Percentiles rank a stretch among this genome's conserved stretches.
These are phyloP conservation scores for Chrysoporthe deuterocubensis DNA, from an alignment of 2,329 filamentous ascomycete genomes.

Conservation along the genomic window DNA sequence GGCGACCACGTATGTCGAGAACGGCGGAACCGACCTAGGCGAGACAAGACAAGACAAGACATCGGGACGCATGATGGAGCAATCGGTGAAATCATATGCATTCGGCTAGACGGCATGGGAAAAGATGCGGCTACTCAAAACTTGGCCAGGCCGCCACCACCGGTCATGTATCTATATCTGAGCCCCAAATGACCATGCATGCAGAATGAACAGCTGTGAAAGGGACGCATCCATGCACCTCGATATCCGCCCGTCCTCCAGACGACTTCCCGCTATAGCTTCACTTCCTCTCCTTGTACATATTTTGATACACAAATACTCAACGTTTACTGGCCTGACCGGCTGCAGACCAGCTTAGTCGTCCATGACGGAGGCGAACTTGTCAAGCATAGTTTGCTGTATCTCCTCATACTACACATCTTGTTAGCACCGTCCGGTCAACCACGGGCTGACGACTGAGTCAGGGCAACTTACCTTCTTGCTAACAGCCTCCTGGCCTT, in stretches of 20 bases:
- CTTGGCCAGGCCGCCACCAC: background rate
- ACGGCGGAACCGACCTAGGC: no score
- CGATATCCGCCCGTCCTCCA: slow-evolving; percentile 3
- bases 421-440: slow-evolving; percentile 42
- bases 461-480: slow-evolving; percentile 71
- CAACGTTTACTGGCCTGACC: background rate
- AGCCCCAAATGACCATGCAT: slow-evolving; percentile 21
- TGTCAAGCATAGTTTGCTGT: slow-evolving; percentile 90
- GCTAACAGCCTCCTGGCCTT: slow-evolving; percentile 77
- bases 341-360: slow-evolving; percentile 63
- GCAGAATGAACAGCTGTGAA: slow-evolving; percentile 14
- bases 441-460: background rate
- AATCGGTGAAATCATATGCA: background rate
- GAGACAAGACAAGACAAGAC: no score
- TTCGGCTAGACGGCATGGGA: background rate
- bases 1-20: no score
- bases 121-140: background rate
- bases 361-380: slow-evolving; percentile 94
- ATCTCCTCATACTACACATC: slow-evolving; percentile 80
- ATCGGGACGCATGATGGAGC: no score
- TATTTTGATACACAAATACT: slow-evolving; percentile 21
- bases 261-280: background rate
- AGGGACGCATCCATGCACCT: background rate
- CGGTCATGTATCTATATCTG: slow-evolving; percentile 20
- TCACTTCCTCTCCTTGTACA: background rate